Evolutionary conservation across 768 basidiomycete genomes (phyloP).

Genomic region (Russula emetica): DNA sequence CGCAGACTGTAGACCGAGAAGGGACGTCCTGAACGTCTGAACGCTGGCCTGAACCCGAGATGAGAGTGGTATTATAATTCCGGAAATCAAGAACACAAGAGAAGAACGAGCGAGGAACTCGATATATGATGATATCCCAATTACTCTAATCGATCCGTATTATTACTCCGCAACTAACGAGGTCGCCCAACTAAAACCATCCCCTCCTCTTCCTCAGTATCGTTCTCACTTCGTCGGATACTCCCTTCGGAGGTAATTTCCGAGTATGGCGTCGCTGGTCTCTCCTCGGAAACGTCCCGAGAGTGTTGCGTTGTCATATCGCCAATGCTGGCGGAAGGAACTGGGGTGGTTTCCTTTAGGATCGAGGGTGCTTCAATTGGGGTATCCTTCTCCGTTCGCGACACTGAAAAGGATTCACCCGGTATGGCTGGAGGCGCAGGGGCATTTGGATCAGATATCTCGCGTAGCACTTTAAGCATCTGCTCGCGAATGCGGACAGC

Average conservation of each 20-base stretch:
- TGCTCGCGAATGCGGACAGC: conserved; percentile 60
- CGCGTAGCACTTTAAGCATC: conserved; percentile 75
- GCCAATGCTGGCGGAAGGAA: background rate
- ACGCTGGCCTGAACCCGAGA: background rate
- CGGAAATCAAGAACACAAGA: conserved; percentile 16
- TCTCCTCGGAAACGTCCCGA: conserved; percentile 12
- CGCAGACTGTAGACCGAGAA: background rate
- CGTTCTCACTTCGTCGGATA: conserved; percentile 53
- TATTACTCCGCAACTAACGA: conserved; percentile 1
- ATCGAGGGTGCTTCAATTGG: background rate
- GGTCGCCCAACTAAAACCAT: conserved; percentile 75
- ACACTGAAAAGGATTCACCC: background rate
- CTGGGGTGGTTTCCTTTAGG: conserved; percentile 18
- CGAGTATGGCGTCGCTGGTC: conserved; percentile 28
- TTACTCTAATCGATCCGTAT: background rate
- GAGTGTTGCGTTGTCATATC: conserved; percentile 11
- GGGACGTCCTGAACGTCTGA: too few relatives aligned
- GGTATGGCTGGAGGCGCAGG: conserved; percentile 31
- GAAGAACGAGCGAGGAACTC: background rate
- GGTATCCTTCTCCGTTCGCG: conserved; percentile 1
- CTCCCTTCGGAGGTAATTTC: conserved; percentile 35
- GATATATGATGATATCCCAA: conserved; percentile 8
- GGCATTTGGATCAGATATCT: conserved; percentile 61
- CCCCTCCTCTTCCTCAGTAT: conserved; percentile 82
- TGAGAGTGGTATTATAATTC: background rate